phyloP scores from a whole-genome alignment of 768 basidiomycete species.

The Kwoniella sp. region DNA sequence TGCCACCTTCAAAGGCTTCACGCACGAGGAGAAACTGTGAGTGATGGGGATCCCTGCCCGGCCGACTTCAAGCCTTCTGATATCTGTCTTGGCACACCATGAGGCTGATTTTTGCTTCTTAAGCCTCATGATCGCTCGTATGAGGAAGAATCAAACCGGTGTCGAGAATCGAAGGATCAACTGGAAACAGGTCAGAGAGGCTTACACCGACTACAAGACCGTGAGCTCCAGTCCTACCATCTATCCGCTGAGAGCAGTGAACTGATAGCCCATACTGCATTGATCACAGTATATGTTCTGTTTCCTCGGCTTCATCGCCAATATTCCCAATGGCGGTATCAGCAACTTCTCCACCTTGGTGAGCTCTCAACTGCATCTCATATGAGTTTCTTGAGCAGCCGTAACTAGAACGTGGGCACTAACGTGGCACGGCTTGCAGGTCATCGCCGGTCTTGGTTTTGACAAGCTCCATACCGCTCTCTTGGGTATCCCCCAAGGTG shows the following conservation, averaged over 20 bases:
- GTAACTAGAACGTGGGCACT: no score
- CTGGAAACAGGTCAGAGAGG: conserved; percentile 52
- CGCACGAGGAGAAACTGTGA: conserved; percentile 52
- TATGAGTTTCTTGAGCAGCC: neutral
- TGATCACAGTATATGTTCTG: conserved; percentile 46
- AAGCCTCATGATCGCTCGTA: conserved; percentile 53
- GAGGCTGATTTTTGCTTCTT: neutral
- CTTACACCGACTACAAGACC: conserved; percentile 53
- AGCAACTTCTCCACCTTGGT: conserved; percentile 39
- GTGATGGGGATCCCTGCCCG: neutral
- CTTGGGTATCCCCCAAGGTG: conserved; percentile 56
- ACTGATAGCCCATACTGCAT: neutral
- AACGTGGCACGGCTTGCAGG: conserved; percentile 20
- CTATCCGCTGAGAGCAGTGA: neutral
- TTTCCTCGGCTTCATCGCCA: conserved; percentile 50
- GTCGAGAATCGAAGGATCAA: conserved; percentile 54
- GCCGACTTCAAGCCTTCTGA: no score
- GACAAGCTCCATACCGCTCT: conserved; percentile 52
- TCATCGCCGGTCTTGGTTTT: conserved; percentile 53
- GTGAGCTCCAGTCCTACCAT: neutral
- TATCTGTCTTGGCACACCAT: no score
- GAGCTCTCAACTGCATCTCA: conserved; percentile 1
- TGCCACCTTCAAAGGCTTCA: conserved; percentile 50
- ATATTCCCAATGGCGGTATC: conserved; percentile 55
- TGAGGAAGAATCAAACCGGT: conserved; percentile 56